phyloP scores from a whole-genome alignment of 1,284 basidiomycete genomes.

The Ceratobasidium sp. region DNA sequence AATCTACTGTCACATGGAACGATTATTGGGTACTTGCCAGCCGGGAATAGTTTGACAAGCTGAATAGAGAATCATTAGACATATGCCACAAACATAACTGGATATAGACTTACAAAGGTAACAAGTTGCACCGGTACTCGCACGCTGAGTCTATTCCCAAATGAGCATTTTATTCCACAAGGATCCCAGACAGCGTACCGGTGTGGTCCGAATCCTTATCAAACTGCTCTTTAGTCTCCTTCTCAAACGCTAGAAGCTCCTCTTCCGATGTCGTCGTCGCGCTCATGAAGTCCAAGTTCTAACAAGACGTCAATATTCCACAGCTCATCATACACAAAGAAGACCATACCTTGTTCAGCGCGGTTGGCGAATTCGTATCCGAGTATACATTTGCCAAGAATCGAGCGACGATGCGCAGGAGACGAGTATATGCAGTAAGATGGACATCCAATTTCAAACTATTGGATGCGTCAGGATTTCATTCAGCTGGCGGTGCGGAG shows the following conservation, averaged over 20 bases:
- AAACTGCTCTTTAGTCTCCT: conserved; percentile 74
- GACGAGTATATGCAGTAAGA: conserved; percentile 75
- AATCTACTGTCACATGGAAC: no score
- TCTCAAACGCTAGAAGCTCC: conserved; percentile 68
- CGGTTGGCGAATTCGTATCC: conserved; percentile 74
- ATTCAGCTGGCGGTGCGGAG: not conserved
- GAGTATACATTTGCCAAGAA: conserved; percentile 84
- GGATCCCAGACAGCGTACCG: conserved; percentile 58
- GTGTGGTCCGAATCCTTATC: conserved; percentile 68
- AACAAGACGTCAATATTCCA: conserved; percentile 1
- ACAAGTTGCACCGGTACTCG: conserved; percentile 73
- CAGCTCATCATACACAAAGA: not conserved
- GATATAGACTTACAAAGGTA: conserved; percentile 74
- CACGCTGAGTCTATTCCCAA: conserved; percentile 66
- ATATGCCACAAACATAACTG: no score
- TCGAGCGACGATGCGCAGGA: conserved; percentile 75
- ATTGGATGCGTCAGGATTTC: conserved; percentile 13
- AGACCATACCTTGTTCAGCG: conserved; percentile 72
- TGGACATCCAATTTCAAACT: conserved; percentile 66
- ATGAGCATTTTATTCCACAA: not conserved
- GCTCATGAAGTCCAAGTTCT: conserved; percentile 75
- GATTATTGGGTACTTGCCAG: conserved; percentile 59
- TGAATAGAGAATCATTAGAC: conserved; percentile 53
- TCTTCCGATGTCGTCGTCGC: conserved; percentile 73
- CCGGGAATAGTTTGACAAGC: conserved; percentile 79